Conservation (phyloP, 2,329 filamentous ascomycete species). For the Clonostachys sp. region DNA sequence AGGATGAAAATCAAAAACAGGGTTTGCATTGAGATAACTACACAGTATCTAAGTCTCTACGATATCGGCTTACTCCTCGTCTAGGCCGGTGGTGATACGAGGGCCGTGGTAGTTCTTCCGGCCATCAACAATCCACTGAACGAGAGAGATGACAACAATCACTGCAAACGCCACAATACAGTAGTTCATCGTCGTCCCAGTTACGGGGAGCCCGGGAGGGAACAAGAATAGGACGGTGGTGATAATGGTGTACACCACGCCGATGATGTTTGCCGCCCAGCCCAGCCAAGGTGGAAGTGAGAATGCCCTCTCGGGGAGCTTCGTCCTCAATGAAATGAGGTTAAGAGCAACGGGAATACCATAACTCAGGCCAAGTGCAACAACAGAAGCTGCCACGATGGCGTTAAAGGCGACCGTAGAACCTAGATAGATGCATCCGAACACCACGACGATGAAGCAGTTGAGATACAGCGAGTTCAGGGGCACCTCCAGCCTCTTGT, state of each 20-base stretch:
- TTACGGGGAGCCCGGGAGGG: constrained; percentile 62
- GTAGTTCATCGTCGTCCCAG: constrained; percentile 64
- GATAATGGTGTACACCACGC: constrained; percentile 61
- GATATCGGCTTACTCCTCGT: too few species aligned
- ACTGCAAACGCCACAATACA: constrained; percentile 42
- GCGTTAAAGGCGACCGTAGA: constrained; percentile 65
- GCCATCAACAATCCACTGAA: constrained; percentile 43
- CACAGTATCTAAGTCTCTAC: too few species aligned
- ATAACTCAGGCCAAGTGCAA: constrained; percentile 68
- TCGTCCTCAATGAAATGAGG: constrained; percentile 58
- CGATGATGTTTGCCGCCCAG: constrained; percentile 30
- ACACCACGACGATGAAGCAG: constrained; percentile 50
- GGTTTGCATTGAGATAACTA: too few species aligned
- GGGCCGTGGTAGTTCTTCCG: constrained; percentile 33
- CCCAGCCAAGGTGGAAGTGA: constrained; percentile 24
- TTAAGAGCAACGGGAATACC: constrained; percentile 71
- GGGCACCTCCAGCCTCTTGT: constrained; percentile 57
- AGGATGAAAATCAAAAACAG: not conserved
- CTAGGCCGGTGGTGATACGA: too few species aligned
- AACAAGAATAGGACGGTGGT: constrained; percentile 74
- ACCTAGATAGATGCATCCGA: constrained; percentile 67
- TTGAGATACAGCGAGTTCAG: constrained; percentile 50
- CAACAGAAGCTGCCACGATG: constrained; percentile 66
- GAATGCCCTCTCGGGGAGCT: constrained; percentile 49
- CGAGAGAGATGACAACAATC: constrained; percentile 35